Base-by-base conservation (phyloP, 495 filamentous ascomycete genomes). In the Amphirosellinia nigrospora region DNA sequence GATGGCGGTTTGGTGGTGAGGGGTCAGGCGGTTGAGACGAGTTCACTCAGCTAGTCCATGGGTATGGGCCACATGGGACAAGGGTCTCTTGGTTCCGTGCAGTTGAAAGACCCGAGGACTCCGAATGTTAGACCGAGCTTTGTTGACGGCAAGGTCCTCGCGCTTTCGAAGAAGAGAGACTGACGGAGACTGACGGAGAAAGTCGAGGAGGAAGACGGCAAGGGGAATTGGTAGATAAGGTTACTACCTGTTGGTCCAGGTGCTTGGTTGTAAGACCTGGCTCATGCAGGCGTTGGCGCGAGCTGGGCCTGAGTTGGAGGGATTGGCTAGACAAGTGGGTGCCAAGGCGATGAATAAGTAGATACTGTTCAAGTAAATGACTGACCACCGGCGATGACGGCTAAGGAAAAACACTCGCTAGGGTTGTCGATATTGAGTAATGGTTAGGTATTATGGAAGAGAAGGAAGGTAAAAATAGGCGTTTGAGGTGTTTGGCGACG, bases 21-120 rank as follows among this genome's bases (percentile, higher is more conserved):
- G 43, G 56, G 56, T 50, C 34, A 53, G 66, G 36, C 19, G 45
- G 45, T 52, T 62, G 55, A 38, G 30, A 38, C 55, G 23, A 58
- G 65, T 28, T 53, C 34, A 45, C 45, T 43, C n/a, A 62, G 45
- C 66, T 34, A 69, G 66, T 62, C 56, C 66, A 69, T 62, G 66
- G 43, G 66, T 48, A 60, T 26, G n/a, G 32, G 63, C 30, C 63
- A 38, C 41, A 30, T 48, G n/a, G 58, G 61, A 53, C 34, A 53
- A 45, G 46, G 28, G 34, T 69, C 32, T 41, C 19, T 26, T 59
- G 28, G 34, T 69, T 41, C 32, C 19, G 39, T 59, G 43, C 21
- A 62, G 56, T 53, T 32, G 30, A 32, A 38, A 41, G 45, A 61
- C 43, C 53, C 45, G 43, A 59, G 34, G 43, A 3, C 19, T 62